A percentile compares a stretch with the other conserved stretches of the same genome.
Evolutionary conservation across 139 green algal species (phyloP).

Genomic region (Nannochloris sp.): DNA sequence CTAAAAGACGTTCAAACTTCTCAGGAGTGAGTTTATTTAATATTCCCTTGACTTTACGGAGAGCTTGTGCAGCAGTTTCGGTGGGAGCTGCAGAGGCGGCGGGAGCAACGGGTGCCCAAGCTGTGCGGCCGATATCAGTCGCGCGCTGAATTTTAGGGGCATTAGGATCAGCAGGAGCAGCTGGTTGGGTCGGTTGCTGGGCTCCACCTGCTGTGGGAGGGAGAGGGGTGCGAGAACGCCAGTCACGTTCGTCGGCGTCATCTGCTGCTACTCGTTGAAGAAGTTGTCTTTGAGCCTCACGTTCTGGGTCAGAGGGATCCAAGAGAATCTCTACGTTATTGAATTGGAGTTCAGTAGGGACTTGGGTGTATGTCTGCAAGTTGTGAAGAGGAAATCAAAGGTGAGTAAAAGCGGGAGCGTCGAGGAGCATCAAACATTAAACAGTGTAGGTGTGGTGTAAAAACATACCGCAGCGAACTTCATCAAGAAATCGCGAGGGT

Average conservation of each 20-base stretch:
- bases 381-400: too few species aligned
- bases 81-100: conserved; percentile 14
- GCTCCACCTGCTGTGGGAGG: background rate
- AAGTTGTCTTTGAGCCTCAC: conserved; percentile 46
- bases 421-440: too few species aligned
- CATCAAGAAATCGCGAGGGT: conserved; percentile 63
- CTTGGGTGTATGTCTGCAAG: conserved; percentile 48
- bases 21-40: conserved; percentile 99
- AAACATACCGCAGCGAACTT: conserved; percentile 61
- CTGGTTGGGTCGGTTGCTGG: background rate
- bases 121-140: conserved; percentile 58
- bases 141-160: conserved; percentile 54
- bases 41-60: conserved; percentile 89
- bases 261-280: conserved; percentile 32
- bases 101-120: conserved; percentile 44
- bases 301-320: conserved; percentile 44
- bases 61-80: conserved; percentile 46
- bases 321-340: conserved; percentile 57
- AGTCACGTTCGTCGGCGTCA: conserved; percentile 19
- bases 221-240: conserved; percentile 40
- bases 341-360: conserved; percentile 53
- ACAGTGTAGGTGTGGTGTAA: too few species aligned
- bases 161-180: conserved; percentile 9
- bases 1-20: conserved; percentile 93
- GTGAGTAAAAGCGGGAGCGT: too few species aligned